Base-by-base conservation (phyloP, 768 basidiomycete genomes). In the Mrakia hoshinonis region DNA sequence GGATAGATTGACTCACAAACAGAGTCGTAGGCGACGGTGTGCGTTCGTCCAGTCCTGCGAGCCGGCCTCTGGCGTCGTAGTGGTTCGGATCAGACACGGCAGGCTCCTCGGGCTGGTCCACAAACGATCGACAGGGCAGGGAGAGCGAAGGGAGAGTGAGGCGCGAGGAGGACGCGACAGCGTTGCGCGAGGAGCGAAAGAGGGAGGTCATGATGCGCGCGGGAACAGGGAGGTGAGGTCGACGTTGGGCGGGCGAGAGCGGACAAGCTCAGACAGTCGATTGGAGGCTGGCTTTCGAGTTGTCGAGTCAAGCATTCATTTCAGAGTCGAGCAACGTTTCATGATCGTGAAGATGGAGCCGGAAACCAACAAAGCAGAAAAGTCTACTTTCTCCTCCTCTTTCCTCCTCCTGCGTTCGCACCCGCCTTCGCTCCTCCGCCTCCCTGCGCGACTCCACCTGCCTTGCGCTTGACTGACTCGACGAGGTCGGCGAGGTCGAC, bases 391-490 rank as follows among this genome's bases (percentile, higher is more conserved):
- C 65, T 60, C 38, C 65, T 26, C 65, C 63, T 58, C 70, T 67
- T 72, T 4, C 66, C 64, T 67, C 54, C 49, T 36, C 52, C 48
- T 24, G 20, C 58, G 43, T 36, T 52, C 47, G 43, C 34, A 4
- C 39, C 48, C n/a, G 52, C 69, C 47, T 74, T 48, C 4, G 13
- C 49, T 64, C 46, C 65, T 73, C 60, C 26, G 22, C 68, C 67
- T 39, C 34, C 75, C 72, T 76, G 12, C 73, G 67, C 12, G 74
- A 67, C 34, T 72, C 74, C 52, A 76, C 78, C 70, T 75, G 74
- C 70, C 79, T 90, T 93, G 69, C 91, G 83, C 81, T 96, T 96
- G 43, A 96, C 87, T 72, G 89, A 90, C 76, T 91, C 89, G 39
- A 93, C 90, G 47, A 98, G 81, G 70, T 80, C 86, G 71, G 85